A percentile compares a stretch with the other conserved stretches of the same genome.
Conservation (phyloP, 2,329 filamentous ascomycete genomes). For the Pseudogymnoascus sp. region DNA sequence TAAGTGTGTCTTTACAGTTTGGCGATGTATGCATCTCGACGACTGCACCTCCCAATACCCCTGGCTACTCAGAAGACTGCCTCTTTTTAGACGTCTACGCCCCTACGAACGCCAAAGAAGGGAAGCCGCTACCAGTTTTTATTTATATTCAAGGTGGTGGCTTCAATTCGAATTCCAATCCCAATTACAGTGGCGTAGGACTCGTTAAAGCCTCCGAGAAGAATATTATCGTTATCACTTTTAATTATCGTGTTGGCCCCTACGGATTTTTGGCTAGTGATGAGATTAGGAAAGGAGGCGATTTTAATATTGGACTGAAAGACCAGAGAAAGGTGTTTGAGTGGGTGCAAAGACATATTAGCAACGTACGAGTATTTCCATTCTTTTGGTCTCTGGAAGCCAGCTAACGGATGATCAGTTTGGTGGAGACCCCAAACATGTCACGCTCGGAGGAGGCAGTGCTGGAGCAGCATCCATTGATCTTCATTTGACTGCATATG, state of each 20-base stretch:
- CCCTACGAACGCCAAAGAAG: conserved; percentile 40
- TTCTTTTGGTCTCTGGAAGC: not conserved
- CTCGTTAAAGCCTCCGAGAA: conserved; percentile 50
- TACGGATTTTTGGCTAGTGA: conserved; percentile 62
- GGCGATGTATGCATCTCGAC: conserved; percentile 20
- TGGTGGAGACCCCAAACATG: conserved; percentile 58
- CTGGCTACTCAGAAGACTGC: conserved; percentile 52
- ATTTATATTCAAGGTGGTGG: conserved; percentile 52
- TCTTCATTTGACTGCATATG: conserved; percentile 51
- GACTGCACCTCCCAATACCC: conserved; percentile 18
- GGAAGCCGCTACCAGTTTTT: conserved; percentile 51
- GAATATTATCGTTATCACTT: conserved; percentile 58
- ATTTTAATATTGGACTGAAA: conserved; percentile 58
- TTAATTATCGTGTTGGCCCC: conserved; percentile 69
- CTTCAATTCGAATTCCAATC: conserved; percentile 41
- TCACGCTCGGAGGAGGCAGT: conserved; percentile 59
- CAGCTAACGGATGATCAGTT: conserved; percentile 38
- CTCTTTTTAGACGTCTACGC: conserved; percentile 59
- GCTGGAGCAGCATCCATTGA: conserved; percentile 59
- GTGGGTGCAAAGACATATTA: conserved; percentile 61
- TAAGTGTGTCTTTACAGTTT: conserved; percentile 15
- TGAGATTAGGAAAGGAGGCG: conserved; percentile 40
- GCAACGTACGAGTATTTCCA: conserved; percentile 26
- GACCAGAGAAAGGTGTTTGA: conserved; percentile 61
- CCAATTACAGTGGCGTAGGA: conserved; percentile 50